These are phyloP conservation scores for Spatholobus suberectus DNA, from an alignment of 306 rosid genomes.

Conservation along the genomic window DNA sequence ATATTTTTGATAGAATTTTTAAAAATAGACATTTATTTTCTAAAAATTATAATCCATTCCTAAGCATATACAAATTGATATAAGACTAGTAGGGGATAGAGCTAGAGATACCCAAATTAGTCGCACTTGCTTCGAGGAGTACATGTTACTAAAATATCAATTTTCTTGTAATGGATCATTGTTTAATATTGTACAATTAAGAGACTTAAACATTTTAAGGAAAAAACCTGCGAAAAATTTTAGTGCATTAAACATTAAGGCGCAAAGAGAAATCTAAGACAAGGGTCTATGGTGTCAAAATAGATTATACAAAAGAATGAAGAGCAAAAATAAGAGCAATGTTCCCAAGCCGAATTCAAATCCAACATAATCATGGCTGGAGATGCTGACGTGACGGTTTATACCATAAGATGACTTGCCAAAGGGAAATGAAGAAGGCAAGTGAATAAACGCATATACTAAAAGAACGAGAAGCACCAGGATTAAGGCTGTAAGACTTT, in stretches of 20 bases:
- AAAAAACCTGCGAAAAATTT: too few relatives aligned
- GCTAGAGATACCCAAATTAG: background rate
- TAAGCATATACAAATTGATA: too few relatives aligned
- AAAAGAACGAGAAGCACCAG: conserved; percentile 46
- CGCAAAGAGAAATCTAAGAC: background rate
- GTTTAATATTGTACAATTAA: background rate
- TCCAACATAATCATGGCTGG: conserved; percentile 43
- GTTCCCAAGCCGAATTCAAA: conserved; percentile 48
- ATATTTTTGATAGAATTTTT: too few relatives aligned
- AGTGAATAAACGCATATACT: conserved; percentile 12
- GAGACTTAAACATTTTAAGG: background rate
- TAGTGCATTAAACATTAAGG: background rate
- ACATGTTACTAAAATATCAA: too few relatives aligned
- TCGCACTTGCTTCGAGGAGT: too few relatives aligned
- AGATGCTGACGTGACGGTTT: background rate
- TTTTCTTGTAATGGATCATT: background rate
- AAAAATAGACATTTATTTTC: too few relatives aligned
- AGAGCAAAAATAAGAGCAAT: conserved; percentile 50
- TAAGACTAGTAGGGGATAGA: too few relatives aligned
- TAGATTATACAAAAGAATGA: conserved; percentile 43
- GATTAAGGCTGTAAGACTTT: conserved; percentile 2
- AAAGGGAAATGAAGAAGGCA: conserved; percentile 38
- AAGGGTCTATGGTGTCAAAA: background rate
- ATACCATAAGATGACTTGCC: conserved; percentile 35
- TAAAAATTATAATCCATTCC: too few relatives aligned